phyloP scores from a whole-genome alignment of 2,329 filamentous ascomycete genomes.

The Pleoardoris graminearum region DNA sequence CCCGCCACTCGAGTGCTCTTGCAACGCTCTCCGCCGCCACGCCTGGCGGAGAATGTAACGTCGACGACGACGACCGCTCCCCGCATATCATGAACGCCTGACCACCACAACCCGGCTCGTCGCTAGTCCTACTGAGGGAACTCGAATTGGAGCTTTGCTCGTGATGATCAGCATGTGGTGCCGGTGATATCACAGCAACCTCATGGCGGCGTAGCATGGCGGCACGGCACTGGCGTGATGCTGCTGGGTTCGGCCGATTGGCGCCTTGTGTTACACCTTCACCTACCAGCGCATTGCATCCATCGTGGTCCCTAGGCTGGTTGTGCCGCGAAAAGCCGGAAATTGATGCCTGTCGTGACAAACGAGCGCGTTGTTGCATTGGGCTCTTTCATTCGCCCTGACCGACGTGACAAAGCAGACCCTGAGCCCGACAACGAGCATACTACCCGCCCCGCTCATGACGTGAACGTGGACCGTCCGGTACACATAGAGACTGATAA shows the following conservation, averaged over 20 bases:
- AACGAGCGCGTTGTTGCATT: slow-evolving; percentile 16
- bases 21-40: slow-evolving; percentile 31
- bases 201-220: slow-evolving; percentile 34
- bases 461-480: slow-evolving; percentile 6
- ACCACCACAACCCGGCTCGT: not conserved
- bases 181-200: slow-evolving; percentile 15
- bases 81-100: slow-evolving; percentile 19
- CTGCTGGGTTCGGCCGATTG: slow-evolving; percentile 23
- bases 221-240: slow-evolving; percentile 11
- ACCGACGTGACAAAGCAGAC: slow-evolving; percentile 30
- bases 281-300: slow-evolving; percentile 32
- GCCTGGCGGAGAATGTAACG: slow-evolving; percentile 27
- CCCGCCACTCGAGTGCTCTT: slow-evolving; percentile 23
- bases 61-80: slow-evolving; percentile 21
- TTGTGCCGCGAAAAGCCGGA: slow-evolving; percentile 16
- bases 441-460: slow-evolving; percentile 10
- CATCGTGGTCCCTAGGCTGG: no score
- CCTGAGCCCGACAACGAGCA: slow-evolving; percentile 20
- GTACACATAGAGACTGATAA: not conserved
- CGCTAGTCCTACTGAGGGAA: not conserved
- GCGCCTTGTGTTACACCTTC: slow-evolving; percentile 38
- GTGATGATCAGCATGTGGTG: not conserved
- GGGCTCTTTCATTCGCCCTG: slow-evolving; percentile 26
- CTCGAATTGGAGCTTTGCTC: not conserved
- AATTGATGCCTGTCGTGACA: slow-evolving; percentile 10